Evolutionary conservation across 768 basidiomycete genomes (phyloP), one percentile per base, ranked within the genome.

Genomic region (Boletellus sp.): DNA sequence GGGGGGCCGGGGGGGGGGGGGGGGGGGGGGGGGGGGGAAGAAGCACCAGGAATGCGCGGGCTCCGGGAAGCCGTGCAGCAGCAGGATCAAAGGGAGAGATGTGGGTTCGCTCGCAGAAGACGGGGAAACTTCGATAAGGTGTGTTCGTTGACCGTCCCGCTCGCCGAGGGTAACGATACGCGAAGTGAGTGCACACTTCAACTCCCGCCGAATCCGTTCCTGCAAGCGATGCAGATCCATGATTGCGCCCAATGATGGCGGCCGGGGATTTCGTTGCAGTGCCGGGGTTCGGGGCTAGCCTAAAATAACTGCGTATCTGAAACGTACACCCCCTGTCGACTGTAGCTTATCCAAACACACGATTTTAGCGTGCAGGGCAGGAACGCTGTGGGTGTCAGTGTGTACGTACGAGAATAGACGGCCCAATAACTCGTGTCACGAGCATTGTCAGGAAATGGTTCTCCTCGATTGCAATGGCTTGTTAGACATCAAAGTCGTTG

Each of bases 21-120:
- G n/a, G n/a, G n/a, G n/a, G n/a, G n/a, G 71, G 0, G 80, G 80
- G 0, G 65, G 56, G 28, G 85, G 71, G 32, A 84, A 50, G 50
- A 81, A 80, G 13, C 84, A 72, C 81, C 81, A 85, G 8, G 81
- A 84, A 59, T 79, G 82, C 3, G 82, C 76, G 6, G 85, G 71
- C 57, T 85, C 83, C 10, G 83, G 83, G 60, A 85, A 85, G 36
- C 83, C 84, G 53, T 85, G 83, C 2, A 85, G 61, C 20, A 86
- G 76, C 26, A 85, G 47, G 40, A 84, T 57, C 13, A 85, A 71
- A 1, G 77, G 79, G 5, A 69, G 64, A 19, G 66, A 59, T 33
- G 55, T 40, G 37, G 52, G 48, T 23, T 52, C 47, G 35, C 56
- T 52, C 46, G 47, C 13, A 43, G 45, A 32, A 31, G 55, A 53